Evolutionary conservation across 2,329 filamentous ascomycete genomes (phyloP).

Genomic region (Dryadomyces sulphureus): DNA sequence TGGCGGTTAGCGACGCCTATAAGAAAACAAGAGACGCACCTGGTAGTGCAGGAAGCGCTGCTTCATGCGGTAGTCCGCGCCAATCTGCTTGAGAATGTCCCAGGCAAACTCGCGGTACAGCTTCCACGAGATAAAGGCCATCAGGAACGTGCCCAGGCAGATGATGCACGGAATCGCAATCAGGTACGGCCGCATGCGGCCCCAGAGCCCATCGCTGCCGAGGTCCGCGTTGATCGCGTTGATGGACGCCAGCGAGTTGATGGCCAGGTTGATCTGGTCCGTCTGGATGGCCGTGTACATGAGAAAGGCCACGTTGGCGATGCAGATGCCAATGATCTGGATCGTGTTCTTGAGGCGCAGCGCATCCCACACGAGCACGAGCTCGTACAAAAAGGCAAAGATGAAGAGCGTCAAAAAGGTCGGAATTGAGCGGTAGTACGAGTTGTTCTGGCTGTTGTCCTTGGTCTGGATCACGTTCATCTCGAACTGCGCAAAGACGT

Average conservation of each 20-base stretch:
- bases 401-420: constrained; percentile 95
- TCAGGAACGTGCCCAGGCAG: constrained; percentile 54
- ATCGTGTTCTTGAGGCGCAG: constrained; percentile 94
- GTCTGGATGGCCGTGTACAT: constrained; percentile 90
- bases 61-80: constrained; percentile 93
- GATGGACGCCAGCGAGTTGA: constrained; percentile 41
- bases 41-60: constrained; percentile 92
- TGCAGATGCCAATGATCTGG: constrained; percentile 87
- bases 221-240: constrained; percentile 13
- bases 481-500: constrained; percentile 82
- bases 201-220: constrained; percentile 43
- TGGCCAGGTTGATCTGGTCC: constrained; percentile 71
- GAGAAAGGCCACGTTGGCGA: constrained; percentile 82
- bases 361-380: constrained; percentile 85
- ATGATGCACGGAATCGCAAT: constrained; percentile 78
- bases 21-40: constrained; percentile 31
- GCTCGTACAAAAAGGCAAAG: constrained; percentile 88
- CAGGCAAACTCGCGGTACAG: constrained; percentile 97
- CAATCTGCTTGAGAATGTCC: constrained; percentile 99
- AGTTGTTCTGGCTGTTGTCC: constrained; percentile 28
- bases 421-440: constrained; percentile 61
- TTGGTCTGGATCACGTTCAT: constrained; percentile 32
- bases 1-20: constrained; percentile 21
- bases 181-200: constrained; percentile 56
- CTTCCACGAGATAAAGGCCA: constrained; percentile 78